Percentiles rank a stretch among this genome's conserved stretches.
These are phyloP conservation scores for Starmerella kuoi DNA, from an alignment of 805 yeast genomes.

Conservation along the genomic window DNA sequence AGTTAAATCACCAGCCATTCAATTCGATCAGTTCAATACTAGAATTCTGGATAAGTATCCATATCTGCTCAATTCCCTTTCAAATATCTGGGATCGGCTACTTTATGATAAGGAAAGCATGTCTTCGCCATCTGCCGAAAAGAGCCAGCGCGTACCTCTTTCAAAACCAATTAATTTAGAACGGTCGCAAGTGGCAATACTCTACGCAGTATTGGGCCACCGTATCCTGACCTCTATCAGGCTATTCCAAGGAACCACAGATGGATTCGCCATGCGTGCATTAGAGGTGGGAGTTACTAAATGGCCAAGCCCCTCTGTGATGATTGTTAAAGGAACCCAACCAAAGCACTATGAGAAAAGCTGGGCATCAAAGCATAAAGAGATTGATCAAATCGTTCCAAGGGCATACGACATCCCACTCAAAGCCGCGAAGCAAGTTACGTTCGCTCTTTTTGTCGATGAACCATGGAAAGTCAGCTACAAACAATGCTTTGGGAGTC, in stretches of 20 bases:
- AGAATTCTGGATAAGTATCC: constrained; percentile 14
- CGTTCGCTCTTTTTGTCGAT: constrained; percentile 50
- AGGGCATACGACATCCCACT: constrained; percentile 7
- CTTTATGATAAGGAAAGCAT: constrained; percentile 27
- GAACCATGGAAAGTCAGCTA: constrained; percentile 71
- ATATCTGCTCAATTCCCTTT: constrained; percentile 32
- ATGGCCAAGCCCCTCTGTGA: constrained; percentile 78
- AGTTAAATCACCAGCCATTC: constrained; percentile 18
- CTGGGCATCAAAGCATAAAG: neutral
- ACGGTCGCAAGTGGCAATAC: constrained; percentile 34
- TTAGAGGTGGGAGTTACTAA: constrained; percentile 73
- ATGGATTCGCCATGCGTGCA: constrained; percentile 81
- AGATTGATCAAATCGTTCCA: constrained; percentile 12
- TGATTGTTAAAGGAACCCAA: constrained; percentile 53
- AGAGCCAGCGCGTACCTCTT: constrained; percentile 4
- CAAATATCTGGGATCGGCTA: constrained; percentile 35
- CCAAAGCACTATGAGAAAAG: neutral
- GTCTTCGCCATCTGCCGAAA: neutral
- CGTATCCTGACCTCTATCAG: constrained; percentile 33
- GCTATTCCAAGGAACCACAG: constrained; percentile 58
- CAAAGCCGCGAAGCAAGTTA: constrained; percentile 1
- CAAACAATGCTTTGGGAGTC: constrained; percentile 60
- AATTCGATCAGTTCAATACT: constrained; percentile 7
- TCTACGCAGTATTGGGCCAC: constrained; percentile 31
- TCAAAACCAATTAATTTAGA: constrained; percentile 19